Evolutionary conservation across 176 grass and related monocot species (phyloP).

Genomic region (Miscanthus lutarioriparius): DNA sequence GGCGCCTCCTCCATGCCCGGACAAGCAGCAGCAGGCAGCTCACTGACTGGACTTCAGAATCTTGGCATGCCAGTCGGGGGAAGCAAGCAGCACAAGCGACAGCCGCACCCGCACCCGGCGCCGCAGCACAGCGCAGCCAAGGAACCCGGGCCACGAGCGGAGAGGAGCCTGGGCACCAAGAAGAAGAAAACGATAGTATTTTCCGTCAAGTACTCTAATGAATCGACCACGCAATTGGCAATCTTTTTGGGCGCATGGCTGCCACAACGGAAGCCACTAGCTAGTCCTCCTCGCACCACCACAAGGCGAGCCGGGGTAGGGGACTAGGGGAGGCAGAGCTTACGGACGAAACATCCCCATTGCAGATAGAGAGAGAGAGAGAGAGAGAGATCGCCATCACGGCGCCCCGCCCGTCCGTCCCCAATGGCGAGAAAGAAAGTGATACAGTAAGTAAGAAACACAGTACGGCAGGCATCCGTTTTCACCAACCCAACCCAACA

Average conservation of each 20-base stretch:
- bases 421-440: not conserved
- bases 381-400: conserved; percentile 33
- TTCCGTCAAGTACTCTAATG: conserved; percentile 28
- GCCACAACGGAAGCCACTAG: conserved; percentile 46
- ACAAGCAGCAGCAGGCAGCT: not conserved
- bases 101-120: not conserved
- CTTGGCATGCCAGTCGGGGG: conserved; percentile 12
- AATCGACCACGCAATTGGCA: conserved; percentile 18
- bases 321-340: not conserved
- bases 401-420: not conserved
- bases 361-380: not conserved
- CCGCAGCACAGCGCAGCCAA: not conserved
- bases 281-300: not conserved
- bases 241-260: conserved; percentile 44
- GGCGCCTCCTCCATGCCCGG: conserved; percentile 42
- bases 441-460: conserved; percentile 5
- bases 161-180: not conserved
- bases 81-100: not conserved
- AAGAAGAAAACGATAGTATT: not conserved
- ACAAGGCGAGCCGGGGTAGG: not conserved
- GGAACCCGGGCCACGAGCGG: conserved; percentile 19
- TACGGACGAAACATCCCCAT: conserved; percentile 44
- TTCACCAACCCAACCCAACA: not conserved
- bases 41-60: not conserved
- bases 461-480: conserved; percentile 10